Evolutionary conservation across 345 rosid genomes (phyloP), one percentile per base, ranked within the genome.

Genomic region (Psidium guajava): DNA sequence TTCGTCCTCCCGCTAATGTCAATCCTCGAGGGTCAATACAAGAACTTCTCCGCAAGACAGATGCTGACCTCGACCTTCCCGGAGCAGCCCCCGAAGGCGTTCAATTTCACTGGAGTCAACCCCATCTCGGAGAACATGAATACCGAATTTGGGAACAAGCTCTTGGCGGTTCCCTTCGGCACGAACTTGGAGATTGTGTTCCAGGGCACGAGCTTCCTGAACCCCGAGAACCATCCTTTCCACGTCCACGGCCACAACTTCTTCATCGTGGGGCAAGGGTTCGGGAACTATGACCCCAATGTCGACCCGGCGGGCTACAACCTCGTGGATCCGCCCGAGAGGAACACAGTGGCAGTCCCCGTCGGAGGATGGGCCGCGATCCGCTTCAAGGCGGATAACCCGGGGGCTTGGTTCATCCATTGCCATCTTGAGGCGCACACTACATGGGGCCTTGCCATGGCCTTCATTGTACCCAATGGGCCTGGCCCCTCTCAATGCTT

Each of bases 381-480:
- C 14, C 87, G 98, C 61, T 83, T 94, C 10, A 89, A 86, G 49
- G 95, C 98, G 0, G 91, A 90, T 47, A 95, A 95, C 89, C 98
- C 98, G 1, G 98, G 98, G 54, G 98, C 92, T 49, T 93, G 98
- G 98, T 94, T 92, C 86, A 81, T 93, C n/a, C 96, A 94, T 58
- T 94, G 97, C 85, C 97, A 94, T 85, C 86, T 93, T 2, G 96
- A 94, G 82, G 89, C 86, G 53, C 95, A 93, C 84, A 86, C 92
- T 0, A 84, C 95, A 1, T 93, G 98, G 98, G 98, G 98, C 6
- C 92, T 94, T 47, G 92, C 92, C 8, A 92, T 88, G 93, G 93
- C 87, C 0, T 92, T 94, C 49, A 85, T 93, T 5, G 91, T 94
- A 20, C 90, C 82, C 53, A 88, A 88, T 82, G 96, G 96, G 2